A percentile compares a stretch with the other conserved stretches of the same genome.
phyloP scores from a whole-genome alignment of 148 eudicot species.

The Rhododendron mucronatum region DNA sequence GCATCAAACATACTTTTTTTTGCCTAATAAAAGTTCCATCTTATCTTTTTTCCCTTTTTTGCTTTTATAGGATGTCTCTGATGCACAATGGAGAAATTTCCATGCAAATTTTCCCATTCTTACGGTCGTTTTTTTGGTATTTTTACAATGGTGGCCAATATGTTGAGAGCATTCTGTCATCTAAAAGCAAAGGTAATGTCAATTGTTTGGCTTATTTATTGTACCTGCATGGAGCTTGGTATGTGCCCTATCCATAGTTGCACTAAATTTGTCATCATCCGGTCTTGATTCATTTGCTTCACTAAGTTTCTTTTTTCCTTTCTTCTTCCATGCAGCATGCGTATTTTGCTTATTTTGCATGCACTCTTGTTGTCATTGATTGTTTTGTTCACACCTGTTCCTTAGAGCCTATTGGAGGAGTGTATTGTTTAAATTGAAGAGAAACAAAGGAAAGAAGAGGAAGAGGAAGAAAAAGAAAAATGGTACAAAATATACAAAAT shows the following conservation, averaged over 20 bases:
- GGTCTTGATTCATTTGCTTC: slow-evolving; percentile 13
- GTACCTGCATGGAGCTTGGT: slow-evolving; percentile 94
- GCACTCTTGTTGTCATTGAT: too few species aligned
- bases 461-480: too few species aligned
- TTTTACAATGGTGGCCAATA: slow-evolving; percentile 57
- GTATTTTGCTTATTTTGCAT: too few species aligned
- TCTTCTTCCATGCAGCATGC: slow-evolving; percentile 40
- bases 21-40: not conserved
- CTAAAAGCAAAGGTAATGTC: slow-evolving; percentile 75
- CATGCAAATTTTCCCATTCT: slow-evolving; percentile 74
- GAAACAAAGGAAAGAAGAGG: too few species aligned
- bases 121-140: slow-evolving; percentile 60
- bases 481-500: too few species aligned
- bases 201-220: slow-evolving; percentile 52
- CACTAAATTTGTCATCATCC: not conserved
- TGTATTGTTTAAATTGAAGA: too few species aligned
- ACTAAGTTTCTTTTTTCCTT: not conserved
- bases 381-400: too few species aligned
- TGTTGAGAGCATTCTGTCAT: slow-evolving; percentile 38
- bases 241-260: slow-evolving; percentile 15
- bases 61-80: slow-evolving; percentile 65
- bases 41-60: not conserved
- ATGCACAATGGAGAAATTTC: slow-evolving; percentile 93
- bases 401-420: too few species aligned
- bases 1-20: not conserved